A percentile compares a stretch with the other conserved stretches of the same genome.
Conservation (phyloP, 2,329 filamentous ascomycete genomes). For the Aspergillus bombycis region DNA sequence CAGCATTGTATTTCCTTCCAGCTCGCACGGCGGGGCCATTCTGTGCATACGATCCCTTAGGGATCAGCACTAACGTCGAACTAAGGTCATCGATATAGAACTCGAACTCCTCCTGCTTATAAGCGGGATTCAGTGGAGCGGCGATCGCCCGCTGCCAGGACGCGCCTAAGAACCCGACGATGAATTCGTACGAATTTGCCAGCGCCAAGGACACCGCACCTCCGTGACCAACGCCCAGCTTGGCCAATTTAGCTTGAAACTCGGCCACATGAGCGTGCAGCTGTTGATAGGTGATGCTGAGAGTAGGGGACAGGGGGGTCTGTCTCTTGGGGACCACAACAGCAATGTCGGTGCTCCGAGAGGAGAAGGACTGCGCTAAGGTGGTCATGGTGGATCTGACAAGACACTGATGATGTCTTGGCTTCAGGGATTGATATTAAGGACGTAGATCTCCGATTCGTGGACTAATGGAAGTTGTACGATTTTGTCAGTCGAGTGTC, state of each 20-base stretch:
- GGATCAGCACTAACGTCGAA: slow-evolving; percentile 76
- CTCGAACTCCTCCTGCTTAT: slow-evolving; percentile 88
- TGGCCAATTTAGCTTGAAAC: slow-evolving; percentile 79
- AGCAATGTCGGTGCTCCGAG: slow-evolving; percentile 58
- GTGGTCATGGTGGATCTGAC: slow-evolving; percentile 53
- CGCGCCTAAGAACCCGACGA: slow-evolving; percentile 81
- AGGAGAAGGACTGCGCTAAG: slow-evolving; percentile 60
- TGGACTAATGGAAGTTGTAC: not conserved
- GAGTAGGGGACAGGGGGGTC: slow-evolving; percentile 59
- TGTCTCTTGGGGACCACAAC: slow-evolving; percentile 73
- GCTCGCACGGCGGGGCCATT: slow-evolving; percentile 74
- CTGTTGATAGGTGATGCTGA: slow-evolving; percentile 71
- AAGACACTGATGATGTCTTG: slow-evolving; percentile 9
- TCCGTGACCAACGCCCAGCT: slow-evolving; percentile 68
- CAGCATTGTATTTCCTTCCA: slow-evolving; percentile 76
- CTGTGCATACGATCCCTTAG: slow-evolving; percentile 67
- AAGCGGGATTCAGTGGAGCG: slow-evolving; percentile 83
- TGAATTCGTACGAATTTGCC: slow-evolving; percentile 84
- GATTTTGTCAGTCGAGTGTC: not conserved
- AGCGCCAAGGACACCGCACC: slow-evolving; percentile 81
- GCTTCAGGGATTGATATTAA: slow-evolving; percentile 13
- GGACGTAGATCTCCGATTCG: not conserved
- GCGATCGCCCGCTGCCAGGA: slow-evolving; percentile 84
- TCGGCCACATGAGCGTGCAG: slow-evolving; percentile 66
- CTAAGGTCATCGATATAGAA: slow-evolving; percentile 89